Base-by-base conservation (phyloP, 2,329 filamentous ascomycete genomes). In the Drechslera avenae region DNA sequence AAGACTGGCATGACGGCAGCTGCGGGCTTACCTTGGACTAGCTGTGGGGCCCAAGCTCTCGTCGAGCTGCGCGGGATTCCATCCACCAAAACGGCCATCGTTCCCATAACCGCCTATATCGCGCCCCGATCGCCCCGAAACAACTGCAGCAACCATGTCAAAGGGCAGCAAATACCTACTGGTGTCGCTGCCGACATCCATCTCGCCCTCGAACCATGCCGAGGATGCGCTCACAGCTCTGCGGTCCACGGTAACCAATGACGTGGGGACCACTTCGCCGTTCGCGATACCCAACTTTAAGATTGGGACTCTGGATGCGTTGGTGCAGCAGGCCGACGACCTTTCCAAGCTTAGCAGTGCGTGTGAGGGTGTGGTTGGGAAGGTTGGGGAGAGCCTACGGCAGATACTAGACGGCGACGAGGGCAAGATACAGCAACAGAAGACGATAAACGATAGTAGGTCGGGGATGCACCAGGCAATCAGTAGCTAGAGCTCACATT, bases 261-360 rank as follows among this genome's bases (percentile, higher is more conserved):
- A 96, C 65, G 86, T 89, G 73, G 91, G 89, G 71, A 85, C 83
- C 44, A 87, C 91, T 37, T 79, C 86, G 43, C 86, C 86, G 2
- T 97, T 97, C 71, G 79, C 84, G 49, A 88, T 97, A 57, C 94
- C 94, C 16, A 88, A 91, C 60, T 97, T 99, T 83, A 99, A 97
- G 80, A 96, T 99, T 73, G 94, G 94, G 51, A 97, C 94, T 0
- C 83, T 99, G 31, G 94, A 99, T 77, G 91, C 89, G 32, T 82
- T 99, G 50, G 91, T 99, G 36, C 90, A 96, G 77, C 93, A 99
- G 76, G 94, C 94, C 49, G 94, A 99, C 70, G 94, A 97, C 69
- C 81, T 99, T 46, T 83, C 87, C 52, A 97, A 97, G 84, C 86
- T 97, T 43, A 90, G 95, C 62, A 75, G 81, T 30, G 82, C 84